phyloP scores from a whole-genome alignment of 179 eudicot species.

The Monotropa hypopitys region DNA sequence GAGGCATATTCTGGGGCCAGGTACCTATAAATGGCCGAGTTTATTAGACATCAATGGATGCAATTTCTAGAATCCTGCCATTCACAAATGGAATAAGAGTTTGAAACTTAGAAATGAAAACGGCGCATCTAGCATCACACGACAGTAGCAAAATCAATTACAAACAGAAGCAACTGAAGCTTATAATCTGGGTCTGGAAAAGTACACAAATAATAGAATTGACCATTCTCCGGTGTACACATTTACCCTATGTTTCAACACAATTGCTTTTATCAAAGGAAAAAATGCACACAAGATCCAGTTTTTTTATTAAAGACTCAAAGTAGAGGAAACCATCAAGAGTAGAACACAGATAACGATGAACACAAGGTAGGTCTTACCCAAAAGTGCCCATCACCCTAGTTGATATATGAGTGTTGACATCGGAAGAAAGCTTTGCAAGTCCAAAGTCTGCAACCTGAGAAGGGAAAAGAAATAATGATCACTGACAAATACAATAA shows the following conservation, averaged over 20 bases:
- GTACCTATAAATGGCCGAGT: conserved; percentile 31
- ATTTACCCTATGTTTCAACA: not conserved
- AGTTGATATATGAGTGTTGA: conserved; percentile 74
- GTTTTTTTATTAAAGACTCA: not conserved
- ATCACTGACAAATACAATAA: not conserved
- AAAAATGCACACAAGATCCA: not conserved
- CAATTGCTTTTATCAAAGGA: too few species aligned
- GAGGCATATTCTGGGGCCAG: conserved; percentile 89
- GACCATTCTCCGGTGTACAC: not conserved
- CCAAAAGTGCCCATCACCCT: conserved; percentile 97
- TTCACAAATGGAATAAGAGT: not conserved
- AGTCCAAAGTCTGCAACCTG: conserved; percentile 99
- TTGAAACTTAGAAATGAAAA: not conserved
- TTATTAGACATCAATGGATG: not conserved
- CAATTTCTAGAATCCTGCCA: not conserved
- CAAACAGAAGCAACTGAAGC: not conserved
- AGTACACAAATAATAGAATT: not conserved
- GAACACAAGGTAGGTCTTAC: conserved; percentile 22
- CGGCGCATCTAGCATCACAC: conserved; percentile 6
- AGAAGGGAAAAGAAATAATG: not conserved
- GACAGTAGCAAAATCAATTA: not conserved
- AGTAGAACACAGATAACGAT: not conserved
- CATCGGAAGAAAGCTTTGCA: conserved; percentile 74
- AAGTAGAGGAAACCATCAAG: not conserved
- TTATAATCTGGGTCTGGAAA: not conserved